Percentiles rank a stretch among this genome's conserved stretches.
Conservation (phyloP, 2,329 filamentous ascomycete genomes). For the Coniosporium tulheliwenetii region DNA sequence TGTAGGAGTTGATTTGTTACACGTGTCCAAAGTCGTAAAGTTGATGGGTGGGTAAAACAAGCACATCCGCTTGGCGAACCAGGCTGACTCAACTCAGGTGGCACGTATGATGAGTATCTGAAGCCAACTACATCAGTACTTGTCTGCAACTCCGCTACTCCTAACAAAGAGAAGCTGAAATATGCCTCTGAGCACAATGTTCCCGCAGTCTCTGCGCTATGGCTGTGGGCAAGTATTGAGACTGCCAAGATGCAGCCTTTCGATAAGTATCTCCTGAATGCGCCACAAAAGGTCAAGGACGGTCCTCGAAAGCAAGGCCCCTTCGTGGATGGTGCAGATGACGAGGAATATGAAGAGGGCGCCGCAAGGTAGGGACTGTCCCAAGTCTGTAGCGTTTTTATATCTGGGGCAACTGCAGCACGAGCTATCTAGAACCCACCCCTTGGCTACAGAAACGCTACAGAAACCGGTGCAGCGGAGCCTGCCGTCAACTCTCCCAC, state of each 20-base stretch:
- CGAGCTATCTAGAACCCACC: too few relatives aligned
- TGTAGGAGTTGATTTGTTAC: conserved; percentile 66
- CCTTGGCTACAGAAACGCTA: too few relatives aligned
- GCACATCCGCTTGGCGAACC: not conserved
- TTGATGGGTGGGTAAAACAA: conserved; percentile 42
- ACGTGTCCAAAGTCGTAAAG: conserved; percentile 60
- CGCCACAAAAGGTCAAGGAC: too few relatives aligned
- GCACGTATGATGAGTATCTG: conserved; percentile 64
- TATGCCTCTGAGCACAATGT: conserved; percentile 62
- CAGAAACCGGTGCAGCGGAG: too few relatives aligned
- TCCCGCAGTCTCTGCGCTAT: conserved; percentile 64
- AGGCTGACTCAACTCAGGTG: conserved; percentile 34
- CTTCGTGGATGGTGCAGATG: too few relatives aligned
- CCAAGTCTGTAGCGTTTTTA: too few relatives aligned
- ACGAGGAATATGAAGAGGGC: too few relatives aligned
- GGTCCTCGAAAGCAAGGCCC: too few relatives aligned
- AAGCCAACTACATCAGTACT: conserved; percentile 58
- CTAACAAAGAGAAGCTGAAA: conserved; percentile 59
- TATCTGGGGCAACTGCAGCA: too few relatives aligned
- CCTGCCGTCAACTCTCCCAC: too few relatives aligned
- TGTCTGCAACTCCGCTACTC: conserved; percentile 46
- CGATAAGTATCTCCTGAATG: conserved; percentile 25
- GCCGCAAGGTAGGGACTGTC: too few relatives aligned
- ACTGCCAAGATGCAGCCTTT: conserved; percentile 31
- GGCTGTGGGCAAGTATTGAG: conserved; percentile 72